Percentiles rank a stretch among this genome's conserved stretches.
Conservation (phyloP, 2,329 filamentous ascomycete species). For the Xylariaceae sp. region DNA sequence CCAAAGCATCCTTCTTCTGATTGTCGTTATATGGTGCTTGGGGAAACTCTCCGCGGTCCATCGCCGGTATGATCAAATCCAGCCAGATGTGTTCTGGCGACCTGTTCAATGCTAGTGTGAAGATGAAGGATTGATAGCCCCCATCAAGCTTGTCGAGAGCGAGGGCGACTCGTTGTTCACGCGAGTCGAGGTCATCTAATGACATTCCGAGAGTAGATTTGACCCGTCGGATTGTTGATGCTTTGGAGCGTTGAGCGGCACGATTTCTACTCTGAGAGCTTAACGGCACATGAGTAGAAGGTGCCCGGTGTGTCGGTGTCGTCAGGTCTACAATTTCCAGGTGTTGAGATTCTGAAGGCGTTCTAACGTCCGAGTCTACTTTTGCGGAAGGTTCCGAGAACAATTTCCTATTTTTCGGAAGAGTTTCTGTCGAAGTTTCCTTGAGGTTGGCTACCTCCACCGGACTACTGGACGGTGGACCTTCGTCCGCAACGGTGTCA, state of each 20-base stretch:
- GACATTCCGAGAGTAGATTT: slow-evolving; percentile 14
- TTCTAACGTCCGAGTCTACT: not conserved
- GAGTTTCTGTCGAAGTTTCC: not conserved
- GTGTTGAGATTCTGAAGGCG: not conserved
- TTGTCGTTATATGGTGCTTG: slow-evolving; percentile 9
- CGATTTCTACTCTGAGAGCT: not conserved
- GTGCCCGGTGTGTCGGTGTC: not conserved
- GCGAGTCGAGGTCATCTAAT: slow-evolving; percentile 18
- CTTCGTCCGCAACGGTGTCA: too few species aligned
- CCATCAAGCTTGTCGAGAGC: slow-evolving; percentile 21
- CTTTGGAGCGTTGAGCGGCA: not conserved
- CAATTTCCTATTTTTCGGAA: too few species aligned
- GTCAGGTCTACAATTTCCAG: not conserved
- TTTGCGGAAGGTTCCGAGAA: too few species aligned
- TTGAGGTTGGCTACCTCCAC: not conserved
- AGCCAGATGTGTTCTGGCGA: slow-evolving; percentile 23
- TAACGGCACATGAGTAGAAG: not conserved
- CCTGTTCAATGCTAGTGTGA: slow-evolving; percentile 13
- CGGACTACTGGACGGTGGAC: not conserved
- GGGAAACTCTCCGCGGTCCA: slow-evolving; percentile 14
- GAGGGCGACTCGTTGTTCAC: slow-evolving; percentile 20
- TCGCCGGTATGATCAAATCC: slow-evolving; percentile 16
- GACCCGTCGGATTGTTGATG: not conserved
- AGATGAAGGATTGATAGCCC: slow-evolving; percentile 17
- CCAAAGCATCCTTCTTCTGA: slow-evolving; percentile 10